Evolutionary conservation across 352 stramenopile genomes (phyloP), one percentile per base, ranked within the genome.

Genomic region (Albugo laibachii): DNA sequence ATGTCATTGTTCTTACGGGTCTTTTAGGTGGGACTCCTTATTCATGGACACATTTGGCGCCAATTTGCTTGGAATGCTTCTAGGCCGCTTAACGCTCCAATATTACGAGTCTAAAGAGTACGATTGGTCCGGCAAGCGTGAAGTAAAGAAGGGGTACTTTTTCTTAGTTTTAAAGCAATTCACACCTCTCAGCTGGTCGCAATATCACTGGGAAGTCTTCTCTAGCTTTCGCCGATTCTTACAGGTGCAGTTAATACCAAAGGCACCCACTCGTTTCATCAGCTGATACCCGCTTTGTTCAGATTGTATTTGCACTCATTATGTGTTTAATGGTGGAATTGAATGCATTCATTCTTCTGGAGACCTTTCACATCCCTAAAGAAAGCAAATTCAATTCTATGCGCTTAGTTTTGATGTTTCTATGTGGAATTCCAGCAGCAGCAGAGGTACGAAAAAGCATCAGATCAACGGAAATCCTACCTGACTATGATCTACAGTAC

Each of bases 271-370:
- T 16, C 16, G 38, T 11, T 37, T 13, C 39, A 18, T 40, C 27
- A 43, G 35, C 39, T 31, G 19, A 18, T 40, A 21, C 46, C 24
- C 38, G 20, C 47, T 6, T 6, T 13, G 37, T 18, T 41, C 62
- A 82, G 53, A 68, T 92, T 38, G 48, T 95, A 15, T 80, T 94
- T 40, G 69, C 81, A 0, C 61, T 96, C 41, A 53, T 92, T n/a
- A 58, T 94, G 53, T 85, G 72, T 47, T 56, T 88, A 0, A 49
- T 93, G 11, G 80, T 80, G 2, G 86, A 96, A 59, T 60, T 95
- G 20, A 96, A 96, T 60, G 86, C 85, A 12, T 96, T 96, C 61
- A 94, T 96, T 56, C 58, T 96, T 49, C 63, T 94, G 24, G 91
- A 80, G 42, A 86, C 82, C 15, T 59, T 94, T 24, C 74, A 66